Base-by-base conservation (phyloP, 192 early-diverging fungal species). In the Umbelopsis vinacea region DNA sequence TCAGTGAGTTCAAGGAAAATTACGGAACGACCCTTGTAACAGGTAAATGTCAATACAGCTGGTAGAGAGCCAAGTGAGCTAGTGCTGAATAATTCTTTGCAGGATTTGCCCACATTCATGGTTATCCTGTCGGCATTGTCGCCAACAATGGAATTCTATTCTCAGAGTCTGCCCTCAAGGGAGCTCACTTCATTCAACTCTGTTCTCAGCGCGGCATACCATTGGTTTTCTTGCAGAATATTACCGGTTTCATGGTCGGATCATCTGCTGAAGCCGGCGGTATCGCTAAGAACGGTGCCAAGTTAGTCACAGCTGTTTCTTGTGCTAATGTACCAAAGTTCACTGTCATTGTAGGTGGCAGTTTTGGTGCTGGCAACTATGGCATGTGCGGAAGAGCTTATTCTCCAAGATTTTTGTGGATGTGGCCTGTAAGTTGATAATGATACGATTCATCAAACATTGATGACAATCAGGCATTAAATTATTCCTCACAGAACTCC, bases 321-420 rank as follows among this genome's bases (percentile, higher is more conserved):
- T 96, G 92, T 73, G 93, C 95, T 43, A 86, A 90, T 50, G 95
- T 98, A 29, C 96, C 96, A 47, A 97, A 98, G 81, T 93, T 98
- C 66, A 95, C 96, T 1, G 85, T 95, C n/a, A 83, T 92, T 35
- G 83, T 89, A 19, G 90, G 89, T 66, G 89, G 90, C 66, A 89
- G 88, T 71, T 94, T 92, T 55, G 90, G 92, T 52, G 92, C 91
- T 23, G 93, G 96, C 77, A 98, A 98, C 86, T 97, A 98, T 76
- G 97, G 97, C 43, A 98, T 97, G 97, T 96, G 97, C 76, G 97
- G 97, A 6, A 83, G 97, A 63, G 95, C 97, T 0, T 97, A 94
- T 84, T 82, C 88, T 46, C 97, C 97, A 15, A 79, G 97, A 23
- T 97, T 98, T 88, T 83, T 98, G 72, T 98, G 94, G 95, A 93